These are phyloP conservation scores for Cladosporium velox DNA, from an alignment of 2,329 filamentous ascomycete genomes.

Conservation along the genomic window DNA sequence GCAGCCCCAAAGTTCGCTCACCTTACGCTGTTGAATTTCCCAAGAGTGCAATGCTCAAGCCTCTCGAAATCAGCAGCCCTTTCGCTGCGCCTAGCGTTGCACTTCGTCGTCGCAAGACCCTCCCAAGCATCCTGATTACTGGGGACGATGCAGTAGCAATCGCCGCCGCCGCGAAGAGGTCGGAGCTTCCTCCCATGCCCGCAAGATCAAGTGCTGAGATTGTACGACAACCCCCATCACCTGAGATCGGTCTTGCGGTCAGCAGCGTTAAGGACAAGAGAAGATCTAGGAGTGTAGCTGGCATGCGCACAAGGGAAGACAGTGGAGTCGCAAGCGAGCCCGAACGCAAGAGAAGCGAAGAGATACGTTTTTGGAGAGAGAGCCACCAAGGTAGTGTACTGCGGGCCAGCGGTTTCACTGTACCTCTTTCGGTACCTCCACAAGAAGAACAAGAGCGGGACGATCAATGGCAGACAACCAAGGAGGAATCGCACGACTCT, in stretches of 20 bases:
- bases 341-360: conserved; percentile 37
- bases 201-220: conserved; percentile 1
- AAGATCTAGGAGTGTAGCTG: conserved; percentile 39
- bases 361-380: conserved; percentile 41
- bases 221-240: background rate
- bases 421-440: conserved; percentile 18
- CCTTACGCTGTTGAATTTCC: conserved; percentile 42
- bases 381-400: conserved; percentile 35
- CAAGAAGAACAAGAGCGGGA: conserved; percentile 21
- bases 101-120: conserved; percentile 35
- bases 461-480: conserved; percentile 19
- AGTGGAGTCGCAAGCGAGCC: conserved; percentile 20
- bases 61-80: conserved; percentile 38
- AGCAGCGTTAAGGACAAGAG: conserved; percentile 32
- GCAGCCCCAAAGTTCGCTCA: conserved; percentile 28
- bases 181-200: conserved; percentile 19
- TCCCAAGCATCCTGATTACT: conserved; percentile 35
- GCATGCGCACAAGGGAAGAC: conserved; percentile 28
- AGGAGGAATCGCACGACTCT: background rate
- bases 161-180: conserved; percentile 22
- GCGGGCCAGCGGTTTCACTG: conserved; percentile 33
- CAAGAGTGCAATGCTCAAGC: conserved; percentile 39
- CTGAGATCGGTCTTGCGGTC: conserved; percentile 25
- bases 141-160: conserved; percentile 30
- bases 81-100: conserved; percentile 31